Percentiles rank a stretch among this genome's conserved stretches.
These are phyloP conservation scores for Cornus florida DNA, from an alignment of 148 eudicot species.

Conservation along the genomic window DNA sequence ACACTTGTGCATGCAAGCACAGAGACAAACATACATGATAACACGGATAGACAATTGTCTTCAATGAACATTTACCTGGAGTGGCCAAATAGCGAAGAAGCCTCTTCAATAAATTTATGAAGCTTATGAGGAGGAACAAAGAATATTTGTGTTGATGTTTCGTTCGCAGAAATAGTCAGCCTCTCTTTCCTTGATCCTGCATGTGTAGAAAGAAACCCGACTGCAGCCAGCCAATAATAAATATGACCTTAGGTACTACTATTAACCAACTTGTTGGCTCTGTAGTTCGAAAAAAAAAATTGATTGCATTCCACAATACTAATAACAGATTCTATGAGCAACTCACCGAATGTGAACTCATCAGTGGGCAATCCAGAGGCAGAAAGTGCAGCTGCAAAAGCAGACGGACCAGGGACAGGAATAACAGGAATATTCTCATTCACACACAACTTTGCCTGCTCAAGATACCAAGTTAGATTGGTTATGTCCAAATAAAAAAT, in stretches of 20 bases:
- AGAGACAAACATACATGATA: conserved; percentile 11
- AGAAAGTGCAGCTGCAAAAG: conserved; percentile 81
- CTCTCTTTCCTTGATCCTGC: conserved; percentile 75
- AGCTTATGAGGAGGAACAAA: conserved; percentile 97
- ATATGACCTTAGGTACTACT: neutral
- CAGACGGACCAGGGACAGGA: conserved; percentile 96
- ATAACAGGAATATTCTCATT: conserved; percentile 63
- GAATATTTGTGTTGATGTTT: conserved; percentile 81
- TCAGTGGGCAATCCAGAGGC: conserved; percentile 89
- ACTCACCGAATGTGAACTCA: conserved; percentile 86
- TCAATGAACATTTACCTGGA: conserved; percentile 49
- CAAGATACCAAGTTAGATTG: neutral
- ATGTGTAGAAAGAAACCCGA: conserved; percentile 92
- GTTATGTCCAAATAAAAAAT: conserved; percentile 1
- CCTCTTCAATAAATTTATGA: conserved; percentile 74
- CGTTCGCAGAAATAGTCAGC: conserved; percentile 59
- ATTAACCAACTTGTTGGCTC: neutral
- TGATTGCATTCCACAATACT: neutral
- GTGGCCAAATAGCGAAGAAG: conserved; percentile 57
- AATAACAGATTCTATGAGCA: neutral
- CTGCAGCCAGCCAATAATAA: conserved; percentile 33
- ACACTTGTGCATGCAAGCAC: neutral
- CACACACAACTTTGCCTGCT: conserved; percentile 75
- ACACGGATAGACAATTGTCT: neutral
- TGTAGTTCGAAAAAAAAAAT: neutral